phyloP scores from a whole-genome alignment of 306 rosid species.

The apple (Malus domestica) region ASM211411v1 NC_041804.1:6345501-6346000 shows the following conservation, averaged over 20 bases:
- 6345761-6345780: background rate
- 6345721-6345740: background rate
- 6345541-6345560: conserved; percentile 69
- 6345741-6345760: background rate
- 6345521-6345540: conserved; percentile 69
- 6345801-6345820: too few relatives aligned
- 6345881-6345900: background rate
- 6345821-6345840: background rate
- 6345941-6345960: background rate
- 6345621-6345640: background rate
- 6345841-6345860: too few relatives aligned
- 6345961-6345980: background rate
- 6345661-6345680: background rate
- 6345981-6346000: conserved; percentile 1
- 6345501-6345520: conserved; percentile 89
- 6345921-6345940: background rate
- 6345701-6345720: background rate
- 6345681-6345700: too few relatives aligned
- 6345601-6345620: conserved; percentile 37
- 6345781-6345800: background rate
- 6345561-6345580: conserved; percentile 46
- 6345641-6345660: background rate
- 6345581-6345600: conserved; percentile 46
- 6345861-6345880: background rate
- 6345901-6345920: background rate